These are phyloP conservation scores for Acanthamoeba lenticulata DNA, from an alignment of 208 protist genomes.

Conservation along the genomic window DNA sequence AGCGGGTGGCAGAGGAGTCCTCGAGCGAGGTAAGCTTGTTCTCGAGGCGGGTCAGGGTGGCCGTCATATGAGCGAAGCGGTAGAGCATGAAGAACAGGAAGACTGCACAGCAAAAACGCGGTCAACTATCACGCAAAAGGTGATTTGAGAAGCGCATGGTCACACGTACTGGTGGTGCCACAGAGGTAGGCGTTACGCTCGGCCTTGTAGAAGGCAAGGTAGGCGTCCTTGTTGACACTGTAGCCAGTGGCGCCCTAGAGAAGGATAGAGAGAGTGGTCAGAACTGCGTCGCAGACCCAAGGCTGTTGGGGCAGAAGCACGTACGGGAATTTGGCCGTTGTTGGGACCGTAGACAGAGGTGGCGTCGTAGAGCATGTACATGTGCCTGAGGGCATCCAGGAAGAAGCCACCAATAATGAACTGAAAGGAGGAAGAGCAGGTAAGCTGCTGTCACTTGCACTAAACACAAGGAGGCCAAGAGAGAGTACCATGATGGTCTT, in stretches of 20 bases:
- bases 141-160: no score
- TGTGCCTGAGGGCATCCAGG: constrained; percentile 23
- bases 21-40: neutral
- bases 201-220: constrained; percentile 49
- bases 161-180: constrained; percentile 12
- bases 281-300: no score
- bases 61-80: constrained; percentile 25
- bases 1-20: neutral
- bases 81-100: constrained; percentile 61
- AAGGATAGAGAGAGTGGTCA: neutral
- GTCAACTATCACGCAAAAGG: neutral
- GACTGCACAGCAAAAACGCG: neutral
- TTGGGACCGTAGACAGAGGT: neutral
- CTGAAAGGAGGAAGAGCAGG: neutral
- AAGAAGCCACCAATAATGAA: constrained; percentile 9
- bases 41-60: neutral
- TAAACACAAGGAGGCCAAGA: neutral
- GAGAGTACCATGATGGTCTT: constrained; percentile 30
- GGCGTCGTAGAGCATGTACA: constrained; percentile 57
- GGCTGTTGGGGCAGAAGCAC: no score
- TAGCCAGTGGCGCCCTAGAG: neutral
- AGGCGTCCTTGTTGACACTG: constrained; percentile 17
- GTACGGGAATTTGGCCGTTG: neutral
- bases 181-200: constrained; percentile 55
- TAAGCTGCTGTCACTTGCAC: neutral